A percentile compares a stretch with the other conserved stretches of the same genome.
phyloP scores from a whole-genome alignment of 2,329 filamentous ascomycete genomes.

The Aspergillus quadricinctus region DNA sequence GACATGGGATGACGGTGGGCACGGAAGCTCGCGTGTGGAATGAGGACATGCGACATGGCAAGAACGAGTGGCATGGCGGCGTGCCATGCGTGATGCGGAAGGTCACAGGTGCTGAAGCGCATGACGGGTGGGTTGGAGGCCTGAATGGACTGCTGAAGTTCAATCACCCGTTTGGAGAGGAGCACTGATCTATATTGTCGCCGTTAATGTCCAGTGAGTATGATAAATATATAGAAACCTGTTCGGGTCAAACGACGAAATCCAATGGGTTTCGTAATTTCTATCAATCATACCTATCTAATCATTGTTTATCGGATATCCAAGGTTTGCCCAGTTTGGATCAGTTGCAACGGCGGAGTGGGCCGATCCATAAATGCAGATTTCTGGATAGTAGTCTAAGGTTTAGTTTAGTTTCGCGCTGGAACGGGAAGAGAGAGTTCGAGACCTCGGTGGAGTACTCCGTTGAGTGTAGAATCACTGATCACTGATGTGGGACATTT shows the following conservation, averaged over 20 bases:
- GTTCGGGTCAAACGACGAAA: not conserved
- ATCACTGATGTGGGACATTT: too few relatives aligned
- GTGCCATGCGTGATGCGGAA: conserved; percentile 86
- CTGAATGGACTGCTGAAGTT: conserved; percentile 93
- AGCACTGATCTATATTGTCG: conserved; percentile 19
- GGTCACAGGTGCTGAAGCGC: conserved; percentile 49
- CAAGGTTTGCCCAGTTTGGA: too few relatives aligned
- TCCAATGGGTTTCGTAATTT: not conserved
- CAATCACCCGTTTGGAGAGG: conserved; percentile 89
- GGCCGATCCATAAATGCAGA: not conserved
- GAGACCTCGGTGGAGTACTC: not conserved
- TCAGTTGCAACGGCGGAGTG: not conserved
- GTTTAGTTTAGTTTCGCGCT: not conserved
- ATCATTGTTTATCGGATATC: not conserved
- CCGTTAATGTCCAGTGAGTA: not conserved
- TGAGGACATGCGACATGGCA: conserved; percentile 62
- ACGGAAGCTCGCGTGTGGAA: conserved; percentile 87
- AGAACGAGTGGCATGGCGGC: conserved; percentile 64
- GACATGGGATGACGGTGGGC: conserved; percentile 64
- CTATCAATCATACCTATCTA: too few relatives aligned
- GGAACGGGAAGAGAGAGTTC: not conserved
- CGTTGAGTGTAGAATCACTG: too few relatives aligned
- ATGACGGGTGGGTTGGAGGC: conserved; percentile 95
- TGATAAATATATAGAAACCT: not conserved
- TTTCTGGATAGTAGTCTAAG: too few relatives aligned